Evolutionary conservation across 1,284 basidiomycete genomes (phyloP).

Genomic region (Cutaneotrichosporon cyanovorans): DNA sequence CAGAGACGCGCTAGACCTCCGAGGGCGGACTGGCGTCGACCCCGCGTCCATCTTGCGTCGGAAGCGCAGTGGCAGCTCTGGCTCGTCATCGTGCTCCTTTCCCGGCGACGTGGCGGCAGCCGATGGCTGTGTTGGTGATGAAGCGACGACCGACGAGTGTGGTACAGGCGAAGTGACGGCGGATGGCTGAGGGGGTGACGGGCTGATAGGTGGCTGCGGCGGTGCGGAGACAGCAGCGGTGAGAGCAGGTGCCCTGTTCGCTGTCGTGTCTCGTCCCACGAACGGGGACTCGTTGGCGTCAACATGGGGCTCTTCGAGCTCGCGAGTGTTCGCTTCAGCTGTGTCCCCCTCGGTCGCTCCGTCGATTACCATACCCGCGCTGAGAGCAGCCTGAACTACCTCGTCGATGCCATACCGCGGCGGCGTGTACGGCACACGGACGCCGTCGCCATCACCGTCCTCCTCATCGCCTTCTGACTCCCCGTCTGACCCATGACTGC

Average conservation of each 20-base stretch:
- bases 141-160: no score
- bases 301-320: background rate
- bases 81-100: background rate
- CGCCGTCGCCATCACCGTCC: background rate
- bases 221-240: no score
- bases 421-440: background rate
- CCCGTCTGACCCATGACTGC: background rate
- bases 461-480: background rate
- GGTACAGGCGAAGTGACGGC: no score
- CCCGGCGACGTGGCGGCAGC: no score
- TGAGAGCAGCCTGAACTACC: constrained; percentile 6
- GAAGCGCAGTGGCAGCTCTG: background rate
- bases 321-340: background rate
- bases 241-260: no score
- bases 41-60: constrained; percentile 2
- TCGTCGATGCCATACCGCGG: constrained; percentile 1
- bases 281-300: no score
- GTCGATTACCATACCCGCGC: constrained; percentile 8
- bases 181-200: no score
- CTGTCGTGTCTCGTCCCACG: no score
- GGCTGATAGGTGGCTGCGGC: no score
- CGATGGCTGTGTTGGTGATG: no score
- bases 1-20: background rate
- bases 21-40: constrained; percentile 5
- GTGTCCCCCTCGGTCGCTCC: background rate